Percentiles rank a stretch among this genome's conserved stretches.
phyloP scores from a whole-genome alignment of 2,329 filamentous ascomycete genomes.

The Pseudocercospora macadamiae region DNA sequence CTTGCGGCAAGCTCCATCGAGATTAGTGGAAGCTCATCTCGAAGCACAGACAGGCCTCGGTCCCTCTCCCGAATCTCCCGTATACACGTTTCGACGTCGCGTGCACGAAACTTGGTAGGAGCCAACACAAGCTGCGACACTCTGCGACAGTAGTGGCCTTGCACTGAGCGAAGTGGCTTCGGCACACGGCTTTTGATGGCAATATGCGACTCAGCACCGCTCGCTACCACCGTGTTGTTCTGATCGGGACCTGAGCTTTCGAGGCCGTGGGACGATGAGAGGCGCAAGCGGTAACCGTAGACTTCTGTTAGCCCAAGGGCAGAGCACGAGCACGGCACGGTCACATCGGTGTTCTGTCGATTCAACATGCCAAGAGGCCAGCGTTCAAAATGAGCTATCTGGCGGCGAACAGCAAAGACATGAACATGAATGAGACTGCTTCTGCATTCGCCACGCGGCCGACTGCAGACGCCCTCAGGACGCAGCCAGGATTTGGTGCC shows the following conservation, averaged over 20 bases:
- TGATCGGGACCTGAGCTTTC: neutral
- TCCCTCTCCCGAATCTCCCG: neutral
- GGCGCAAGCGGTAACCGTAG: neutral
- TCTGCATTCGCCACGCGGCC: neutral
- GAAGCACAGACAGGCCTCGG: neutral
- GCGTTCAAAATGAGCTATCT: neutral
- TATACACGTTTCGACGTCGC: too few relatives aligned
- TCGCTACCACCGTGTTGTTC: neutral
- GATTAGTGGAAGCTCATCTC: neutral
- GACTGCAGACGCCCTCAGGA: neutral
- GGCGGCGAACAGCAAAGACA: too few relatives aligned
- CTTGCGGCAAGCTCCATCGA: neutral
- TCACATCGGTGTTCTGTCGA: neutral
- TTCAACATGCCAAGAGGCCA: neutral
- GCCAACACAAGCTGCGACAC: too few relatives aligned
- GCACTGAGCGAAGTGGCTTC: neutral
- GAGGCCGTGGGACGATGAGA: neutral
- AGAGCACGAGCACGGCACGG: neutral
- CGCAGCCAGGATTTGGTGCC: neutral
- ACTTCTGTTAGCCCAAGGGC: neutral
- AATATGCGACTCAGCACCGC: neutral
- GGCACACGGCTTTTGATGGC: neutral
- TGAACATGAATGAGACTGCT: too few relatives aligned
- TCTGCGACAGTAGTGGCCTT: neutral
- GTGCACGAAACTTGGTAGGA: too few relatives aligned